Conservation (phyloP, 345 rosid species). For the Aquilaria malaccensis region DNA sequence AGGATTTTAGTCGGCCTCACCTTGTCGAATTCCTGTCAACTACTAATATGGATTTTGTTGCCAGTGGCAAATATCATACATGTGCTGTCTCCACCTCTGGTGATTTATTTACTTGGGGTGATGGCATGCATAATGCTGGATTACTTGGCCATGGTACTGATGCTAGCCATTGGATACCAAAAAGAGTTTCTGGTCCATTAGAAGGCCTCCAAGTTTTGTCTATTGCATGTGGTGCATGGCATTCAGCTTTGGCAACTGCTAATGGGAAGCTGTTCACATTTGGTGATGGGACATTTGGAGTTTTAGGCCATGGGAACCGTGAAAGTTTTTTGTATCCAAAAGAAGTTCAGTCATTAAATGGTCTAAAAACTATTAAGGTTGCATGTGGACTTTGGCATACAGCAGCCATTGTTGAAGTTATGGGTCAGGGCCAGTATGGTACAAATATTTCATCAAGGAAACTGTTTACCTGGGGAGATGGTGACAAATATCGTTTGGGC, state of each 20-base stretch:
- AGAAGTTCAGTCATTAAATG: slow-evolving; percentile 65
- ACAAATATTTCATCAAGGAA: slow-evolving; percentile 46
- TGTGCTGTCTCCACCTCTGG: slow-evolving; percentile 79
- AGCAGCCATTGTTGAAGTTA: slow-evolving; percentile 88
- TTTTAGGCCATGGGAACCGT: slow-evolving; percentile 86
- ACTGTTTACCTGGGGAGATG: slow-evolving; percentile 97
- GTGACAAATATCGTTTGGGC: slow-evolving; percentile 80
- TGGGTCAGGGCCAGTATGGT: slow-evolving; percentile 55
- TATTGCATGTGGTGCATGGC: slow-evolving; percentile 90
- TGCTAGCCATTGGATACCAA: slow-evolving; percentile 91
- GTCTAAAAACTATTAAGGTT: slow-evolving; percentile 72
- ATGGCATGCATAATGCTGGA: slow-evolving; percentile 75
- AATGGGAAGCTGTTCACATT: slow-evolving; percentile 84
- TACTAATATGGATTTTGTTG: slow-evolving; percentile 65
- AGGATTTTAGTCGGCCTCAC: slow-evolving; percentile 56
- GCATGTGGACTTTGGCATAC: slow-evolving; percentile 98
- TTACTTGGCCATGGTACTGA: slow-evolving; percentile 84
- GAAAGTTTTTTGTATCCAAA: slow-evolving; percentile 63
- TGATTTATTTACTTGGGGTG: slow-evolving; percentile 89
- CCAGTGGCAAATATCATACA: slow-evolving; percentile 84
- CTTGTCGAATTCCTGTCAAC: slow-evolving; percentile 83
- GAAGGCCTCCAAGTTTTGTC: slow-evolving; percentile 94
- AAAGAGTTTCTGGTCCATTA: slow-evolving; percentile 69
- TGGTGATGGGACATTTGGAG: slow-evolving; percentile 91
- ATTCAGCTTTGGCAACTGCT: slow-evolving; percentile 83